Conservation (phyloP, 2,329 filamentous ascomycete genomes). For the Aspergillus nomiae region DNA sequence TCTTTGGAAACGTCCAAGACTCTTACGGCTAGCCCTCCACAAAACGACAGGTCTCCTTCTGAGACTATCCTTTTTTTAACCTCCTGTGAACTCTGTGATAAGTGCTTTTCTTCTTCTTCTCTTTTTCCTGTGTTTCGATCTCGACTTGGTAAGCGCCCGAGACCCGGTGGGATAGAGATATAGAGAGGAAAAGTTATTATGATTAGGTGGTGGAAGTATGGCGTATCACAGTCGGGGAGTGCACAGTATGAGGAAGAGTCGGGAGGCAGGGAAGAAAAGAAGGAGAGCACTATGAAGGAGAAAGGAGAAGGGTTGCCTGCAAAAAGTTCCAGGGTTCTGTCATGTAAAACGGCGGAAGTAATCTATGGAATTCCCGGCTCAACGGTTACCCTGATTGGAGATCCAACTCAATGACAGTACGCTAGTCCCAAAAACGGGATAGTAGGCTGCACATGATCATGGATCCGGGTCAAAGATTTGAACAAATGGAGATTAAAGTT, state of each 20-base stretch:
- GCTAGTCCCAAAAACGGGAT: neutral
- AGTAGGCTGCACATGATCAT: neutral
- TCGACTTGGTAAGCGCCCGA: neutral
- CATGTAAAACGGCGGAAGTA: neutral
- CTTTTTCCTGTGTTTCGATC: neutral
- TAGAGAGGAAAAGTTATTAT: neutral
- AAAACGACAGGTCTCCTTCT: constrained; percentile 14
- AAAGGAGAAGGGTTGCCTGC: neutral
- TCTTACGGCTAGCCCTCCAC: constrained; percentile 52
- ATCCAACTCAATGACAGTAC: neutral
- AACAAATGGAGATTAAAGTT: neutral
- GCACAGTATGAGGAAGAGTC: neutral
- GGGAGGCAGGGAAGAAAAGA: neutral
- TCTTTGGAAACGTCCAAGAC: constrained; percentile 50
- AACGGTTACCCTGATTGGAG: neutral
- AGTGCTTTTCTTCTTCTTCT: neutral
- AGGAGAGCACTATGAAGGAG: neutral
- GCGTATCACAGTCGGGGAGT: neutral
- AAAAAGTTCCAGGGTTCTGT: neutral
- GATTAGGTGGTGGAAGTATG: neutral
- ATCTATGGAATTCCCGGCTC: neutral
- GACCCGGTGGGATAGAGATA: neutral
- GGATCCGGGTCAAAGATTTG: neutral
- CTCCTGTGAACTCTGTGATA: neutral
- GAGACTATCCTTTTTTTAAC: neutral